These are phyloP conservation scores for Dictyophora rubrovolvata DNA, from an alignment of 768 basidiomycete species.

Conservation along the genomic window DNA sequence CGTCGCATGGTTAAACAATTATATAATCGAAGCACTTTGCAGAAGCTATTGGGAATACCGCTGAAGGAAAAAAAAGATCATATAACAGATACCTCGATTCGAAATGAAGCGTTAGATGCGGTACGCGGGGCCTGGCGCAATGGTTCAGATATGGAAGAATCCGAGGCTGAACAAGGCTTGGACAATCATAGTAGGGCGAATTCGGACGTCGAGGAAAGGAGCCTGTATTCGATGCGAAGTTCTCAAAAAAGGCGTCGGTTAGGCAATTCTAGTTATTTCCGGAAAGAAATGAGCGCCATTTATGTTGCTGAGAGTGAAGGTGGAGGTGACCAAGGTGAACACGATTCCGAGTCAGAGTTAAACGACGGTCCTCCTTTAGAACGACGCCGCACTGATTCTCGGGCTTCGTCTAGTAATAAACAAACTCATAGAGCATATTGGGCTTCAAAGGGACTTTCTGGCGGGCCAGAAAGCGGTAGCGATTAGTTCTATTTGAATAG, in stretches of 20 bases:
- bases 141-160: constrained; percentile 23
- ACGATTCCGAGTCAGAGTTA: background rate
- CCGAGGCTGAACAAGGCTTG: constrained; percentile 11
- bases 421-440: constrained; percentile 4
- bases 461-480: background rate
- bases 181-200: background rate
- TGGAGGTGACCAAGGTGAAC: constrained; percentile 29
- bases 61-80: constrained; percentile 3
- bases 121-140: constrained; percentile 31
- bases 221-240: constrained; percentile 8
- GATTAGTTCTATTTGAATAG: background rate
- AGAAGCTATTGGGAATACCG: constrained; percentile 45
- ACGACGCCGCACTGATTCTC: background rate
- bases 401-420: background rate
- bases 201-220: constrained; percentile 17
- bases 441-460: constrained; percentile 7
- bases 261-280: background rate
- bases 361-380: background rate
- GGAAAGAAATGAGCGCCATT: background rate
- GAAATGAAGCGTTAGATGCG: constrained; percentile 13
- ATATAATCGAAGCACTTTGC: constrained; percentile 48
- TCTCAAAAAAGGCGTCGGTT: background rate
- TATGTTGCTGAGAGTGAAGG: constrained; percentile 23
- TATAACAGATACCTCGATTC: constrained; percentile 11
- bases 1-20: constrained; percentile 60